Percentiles rank a stretch among this genome's conserved stretches.
These are phyloP conservation scores for Boletus austroedulis DNA, from an alignment of 1,284 basidiomycete species.

Conservation along the genomic window DNA sequence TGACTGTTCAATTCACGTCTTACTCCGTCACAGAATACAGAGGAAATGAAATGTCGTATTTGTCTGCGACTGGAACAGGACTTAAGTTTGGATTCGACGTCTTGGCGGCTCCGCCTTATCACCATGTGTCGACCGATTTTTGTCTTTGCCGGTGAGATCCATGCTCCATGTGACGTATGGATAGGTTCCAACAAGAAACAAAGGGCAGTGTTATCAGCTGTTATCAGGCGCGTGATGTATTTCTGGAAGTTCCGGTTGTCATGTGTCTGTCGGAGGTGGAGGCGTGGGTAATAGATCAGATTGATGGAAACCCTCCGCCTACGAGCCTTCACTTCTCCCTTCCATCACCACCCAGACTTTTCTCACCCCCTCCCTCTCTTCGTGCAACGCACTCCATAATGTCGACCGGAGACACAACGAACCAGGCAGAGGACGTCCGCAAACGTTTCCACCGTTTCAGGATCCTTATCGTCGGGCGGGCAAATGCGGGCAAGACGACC, in stretches of 20 bases:
- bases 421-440: not conserved
- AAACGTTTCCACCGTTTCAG: not conserved
- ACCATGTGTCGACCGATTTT: too few species aligned
- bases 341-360: not conserved
- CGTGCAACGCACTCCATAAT: not conserved
- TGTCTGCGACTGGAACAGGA: too few species aligned
- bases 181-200: too few species aligned
- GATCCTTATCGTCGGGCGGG: not conserved
- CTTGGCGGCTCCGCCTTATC: too few species aligned
- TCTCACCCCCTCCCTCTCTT: not conserved
- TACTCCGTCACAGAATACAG: too few species aligned
- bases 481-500: not conserved
- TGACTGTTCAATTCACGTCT: too few species aligned
- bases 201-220: too few species aligned
- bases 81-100: too few species aligned
- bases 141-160: too few species aligned
- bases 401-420: not conserved
- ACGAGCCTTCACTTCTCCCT: not conserved
- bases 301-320: not conserved
- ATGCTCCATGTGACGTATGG: too few species aligned
- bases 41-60: too few species aligned
- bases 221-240: too few species aligned
- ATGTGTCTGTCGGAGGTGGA: not conserved
- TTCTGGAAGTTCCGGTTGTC: not conserved
- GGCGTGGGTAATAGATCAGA: not conserved